Evolutionary conservation across 495 filamentous ascomycete genomes (phyloP), one percentile per base, ranked within the genome.

Genomic region (Trichoderma erinaceum): DNA sequence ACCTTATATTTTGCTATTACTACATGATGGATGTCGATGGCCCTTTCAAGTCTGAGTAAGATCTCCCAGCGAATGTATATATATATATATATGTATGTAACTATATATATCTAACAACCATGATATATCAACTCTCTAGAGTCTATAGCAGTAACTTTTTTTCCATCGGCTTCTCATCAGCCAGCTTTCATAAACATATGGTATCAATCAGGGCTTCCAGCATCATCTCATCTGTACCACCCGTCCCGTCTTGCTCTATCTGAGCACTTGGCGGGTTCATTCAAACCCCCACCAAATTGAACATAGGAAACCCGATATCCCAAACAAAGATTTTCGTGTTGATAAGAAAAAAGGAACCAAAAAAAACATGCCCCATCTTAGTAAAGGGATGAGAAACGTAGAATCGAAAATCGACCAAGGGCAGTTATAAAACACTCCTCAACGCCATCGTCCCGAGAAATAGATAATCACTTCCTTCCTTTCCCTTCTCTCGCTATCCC

Each of bases 371-470:
- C n/a, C 18, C 12, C n/a, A 5, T 46, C 43, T 11, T 12, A 2
- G 3, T n/a, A 52, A 52, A n/a, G 18, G 48, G 18, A 23, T 3
- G 48, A 10, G 7, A 52, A 38, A 10, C 35, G 4, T 38, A 0
- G 2, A 38, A 38, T 38, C 35, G 35, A 38, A 38, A 38, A 38
- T 38, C 35, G 5, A 38, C 1, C n/a, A 21, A 7, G 48, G n/a
- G n/a, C 18, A 52, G 16, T n/a, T n/a, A 1, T 21, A 52, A 50
- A 50, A 12, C 29, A 48, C 56, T 61, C 63, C 35, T 11, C 35
- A 65, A 65, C 63, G 63, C 63, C 63, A 13, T 27, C 11, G 18
- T 65, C 63, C 63, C 63, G 11, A 46, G 63, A 65, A 65, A 41
- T 21, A 15, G 13, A 32, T 13, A 13, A 8, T 7, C 25, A 16